Conservation (phyloP, 805 yeast species). For the Yamadazyma akitaensis region DNA sequence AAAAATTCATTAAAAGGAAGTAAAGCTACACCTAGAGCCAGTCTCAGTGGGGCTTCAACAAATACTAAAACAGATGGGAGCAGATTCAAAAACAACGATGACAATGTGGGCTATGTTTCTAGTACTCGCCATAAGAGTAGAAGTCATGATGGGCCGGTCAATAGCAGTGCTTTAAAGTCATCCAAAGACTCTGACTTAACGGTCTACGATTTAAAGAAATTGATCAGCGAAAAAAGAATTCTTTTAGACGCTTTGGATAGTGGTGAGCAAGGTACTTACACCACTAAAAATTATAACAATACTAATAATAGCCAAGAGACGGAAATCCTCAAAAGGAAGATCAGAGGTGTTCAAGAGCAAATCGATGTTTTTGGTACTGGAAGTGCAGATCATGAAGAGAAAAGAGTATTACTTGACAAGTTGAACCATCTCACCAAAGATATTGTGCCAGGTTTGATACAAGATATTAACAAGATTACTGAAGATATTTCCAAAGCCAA, state of each 20-base stretch:
- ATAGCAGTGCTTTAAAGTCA: slow-evolving; percentile 16
- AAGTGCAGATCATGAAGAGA: slow-evolving; percentile 40
- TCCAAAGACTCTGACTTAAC: slow-evolving; percentile 35
- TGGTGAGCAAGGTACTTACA: slow-evolving; percentile 48
- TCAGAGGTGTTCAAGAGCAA: slow-evolving; percentile 45
- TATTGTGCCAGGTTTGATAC: slow-evolving; percentile 67
- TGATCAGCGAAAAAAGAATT: slow-evolving; percentile 68
- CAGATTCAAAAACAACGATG: slow-evolving; percentile 68
- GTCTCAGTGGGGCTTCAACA: slow-evolving; percentile 20
- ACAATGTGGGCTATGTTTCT: slow-evolving; percentile 62
- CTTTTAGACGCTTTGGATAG: slow-evolving; percentile 69
- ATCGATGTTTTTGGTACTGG: slow-evolving; percentile 26
- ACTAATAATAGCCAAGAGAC: slow-evolving; percentile 52
- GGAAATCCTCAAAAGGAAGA: slow-evolving; percentile 60
- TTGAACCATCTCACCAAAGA: slow-evolving; percentile 61
- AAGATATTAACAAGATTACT: slow-evolving; percentile 61
- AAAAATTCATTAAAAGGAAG: slow-evolving; percentile 58
- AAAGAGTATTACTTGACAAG: slow-evolving; percentile 50
- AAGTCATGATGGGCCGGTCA: slow-evolving; percentile 16
- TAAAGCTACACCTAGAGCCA: slow-evolving; percentile 17
- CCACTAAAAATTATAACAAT: slow-evolving; percentile 28
- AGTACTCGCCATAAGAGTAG: slow-evolving; percentile 57
- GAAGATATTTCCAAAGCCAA: slow-evolving; percentile 64
- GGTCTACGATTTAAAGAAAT: slow-evolving; percentile 56
- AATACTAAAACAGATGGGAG: slow-evolving; percentile 27